Conservation (phyloP, 306 rosid species). For the Quillaja saponaria region DNA sequence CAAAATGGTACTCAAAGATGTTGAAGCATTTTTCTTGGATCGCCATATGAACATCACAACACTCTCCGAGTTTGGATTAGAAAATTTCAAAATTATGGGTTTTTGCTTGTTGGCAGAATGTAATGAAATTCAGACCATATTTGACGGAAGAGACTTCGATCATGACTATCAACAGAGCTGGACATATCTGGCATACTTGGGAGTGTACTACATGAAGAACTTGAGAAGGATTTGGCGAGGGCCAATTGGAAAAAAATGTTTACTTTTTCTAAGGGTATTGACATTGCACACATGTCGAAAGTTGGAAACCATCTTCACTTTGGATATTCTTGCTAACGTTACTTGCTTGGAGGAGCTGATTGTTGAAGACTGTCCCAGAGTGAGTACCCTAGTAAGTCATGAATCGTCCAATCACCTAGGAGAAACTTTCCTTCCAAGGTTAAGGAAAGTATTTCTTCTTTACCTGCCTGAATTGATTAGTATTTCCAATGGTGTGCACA, state of each 20-base stretch:
- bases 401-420: neutral
- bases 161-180: too few species aligned
- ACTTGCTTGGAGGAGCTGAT: neutral
- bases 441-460: constrained; percentile 7
- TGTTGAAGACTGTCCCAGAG: constrained; percentile 3
- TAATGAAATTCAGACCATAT: neutral
- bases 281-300: neutral
- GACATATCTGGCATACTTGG: neutral
- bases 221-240: neutral
- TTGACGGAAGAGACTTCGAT: neutral
- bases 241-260: neutral
- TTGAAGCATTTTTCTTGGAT: neutral
- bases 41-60: neutral
- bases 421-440: neutral
- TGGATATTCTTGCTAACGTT: neutral
- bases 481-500: constrained; percentile 7
- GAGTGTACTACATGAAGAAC: constrained; percentile 1
- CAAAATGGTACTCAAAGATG: neutral
- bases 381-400: neutral
- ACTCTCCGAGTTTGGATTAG: neutral
- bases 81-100: too few species aligned
- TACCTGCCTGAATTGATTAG: neutral
- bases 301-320: constrained; percentile 4
- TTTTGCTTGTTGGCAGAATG: constrained; percentile 3
- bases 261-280: neutral